These are phyloP conservation scores for Cylindrotheca closterium DNA, from an alignment of 108 stramenopile species.

Conservation along the genomic window DNA sequence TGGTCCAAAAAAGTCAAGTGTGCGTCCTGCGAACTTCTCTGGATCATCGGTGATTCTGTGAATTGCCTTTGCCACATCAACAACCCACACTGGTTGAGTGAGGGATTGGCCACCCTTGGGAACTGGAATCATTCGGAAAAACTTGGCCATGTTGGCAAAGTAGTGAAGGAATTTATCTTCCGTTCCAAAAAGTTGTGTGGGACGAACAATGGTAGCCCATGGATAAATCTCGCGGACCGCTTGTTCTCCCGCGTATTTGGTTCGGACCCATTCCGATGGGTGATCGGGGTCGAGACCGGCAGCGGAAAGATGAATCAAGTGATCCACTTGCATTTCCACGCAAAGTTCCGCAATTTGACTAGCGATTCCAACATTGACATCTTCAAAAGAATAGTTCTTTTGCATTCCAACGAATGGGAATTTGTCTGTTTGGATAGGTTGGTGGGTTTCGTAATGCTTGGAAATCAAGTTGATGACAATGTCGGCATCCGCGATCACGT, in stretches of 20 bases:
- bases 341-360: conserved; percentile 85
- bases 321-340: conserved; percentile 87
- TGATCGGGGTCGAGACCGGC: conserved; percentile 75
- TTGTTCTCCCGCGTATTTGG: conserved; percentile 91
- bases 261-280: conserved; percentile 84
- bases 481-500: conserved; percentile 89
- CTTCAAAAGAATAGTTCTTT: conserved; percentile 79
- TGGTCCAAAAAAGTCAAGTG: conserved; percentile 92
- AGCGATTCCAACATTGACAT: conserved; percentile 91
- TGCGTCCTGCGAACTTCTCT: conserved; percentile 78
- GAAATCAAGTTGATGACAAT: conserved; percentile 95
- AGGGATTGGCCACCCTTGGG: conserved; percentile 82
- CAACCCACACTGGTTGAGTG: conserved; percentile 93
- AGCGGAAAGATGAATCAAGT: conserved; percentile 91
- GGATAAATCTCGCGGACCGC: conserved; percentile 88
- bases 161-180: conserved; percentile 93
- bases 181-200: conserved; percentile 92
- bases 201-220: conserved; percentile 92
- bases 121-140: conserved; percentile 71
- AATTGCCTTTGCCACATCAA: conserved; percentile 91
- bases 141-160: conserved; percentile 75
- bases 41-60: conserved; percentile 69
- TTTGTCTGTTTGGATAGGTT: conserved; percentile 64
- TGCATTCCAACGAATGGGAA: conserved; percentile 78
- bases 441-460: conserved; percentile 90